These are phyloP conservation scores for Capsicum chinense DNA, from an alignment of 257 asterid species.

Conservation along the genomic window DNA sequence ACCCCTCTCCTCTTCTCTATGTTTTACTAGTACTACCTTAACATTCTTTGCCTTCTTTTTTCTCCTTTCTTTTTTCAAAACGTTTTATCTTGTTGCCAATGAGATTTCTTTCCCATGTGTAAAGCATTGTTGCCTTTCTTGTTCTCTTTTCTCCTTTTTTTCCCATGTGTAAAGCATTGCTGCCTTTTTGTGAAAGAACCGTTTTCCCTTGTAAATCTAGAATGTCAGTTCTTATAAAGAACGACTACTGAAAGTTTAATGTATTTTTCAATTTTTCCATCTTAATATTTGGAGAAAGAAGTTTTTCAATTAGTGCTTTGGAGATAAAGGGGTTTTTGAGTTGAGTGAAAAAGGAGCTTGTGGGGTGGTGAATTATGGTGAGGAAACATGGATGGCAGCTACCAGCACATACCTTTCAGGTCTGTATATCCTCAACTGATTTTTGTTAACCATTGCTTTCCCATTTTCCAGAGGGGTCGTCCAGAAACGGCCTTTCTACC, in stretches of 20 bases:
- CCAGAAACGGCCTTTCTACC: no score
- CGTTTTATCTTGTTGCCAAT: neutral
- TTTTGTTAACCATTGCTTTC: conserved; percentile 29
- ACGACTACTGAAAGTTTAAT: neutral
- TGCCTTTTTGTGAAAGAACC: neutral
- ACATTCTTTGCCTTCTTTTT: neutral
- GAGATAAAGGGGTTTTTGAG: neutral
- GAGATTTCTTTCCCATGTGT: conserved; percentile 11
- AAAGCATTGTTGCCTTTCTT: conserved; percentile 2
- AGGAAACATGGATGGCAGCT: conserved; percentile 99
- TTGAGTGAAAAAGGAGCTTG: conserved; percentile 32
- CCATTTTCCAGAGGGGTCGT: neutral
- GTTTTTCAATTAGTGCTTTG: conserved; percentile 16
- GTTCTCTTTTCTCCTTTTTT: neutral
- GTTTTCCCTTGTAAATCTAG: conserved; percentile 12
- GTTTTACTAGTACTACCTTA: neutral
- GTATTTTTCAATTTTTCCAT: neutral
- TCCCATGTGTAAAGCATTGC: conserved; percentile 10
- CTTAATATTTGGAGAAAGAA: neutral
- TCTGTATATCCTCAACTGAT: conserved; percentile 28
- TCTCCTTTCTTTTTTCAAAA: neutral
- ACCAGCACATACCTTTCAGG: conserved; percentile 99
- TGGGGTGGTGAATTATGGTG: conserved; percentile 64
- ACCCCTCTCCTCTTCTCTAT: neutral
- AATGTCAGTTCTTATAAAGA: neutral